These are phyloP conservation scores for Mallotus japonicus DNA, from an alignment of 441 rosid genomes.

Conservation along the genomic window DNA sequence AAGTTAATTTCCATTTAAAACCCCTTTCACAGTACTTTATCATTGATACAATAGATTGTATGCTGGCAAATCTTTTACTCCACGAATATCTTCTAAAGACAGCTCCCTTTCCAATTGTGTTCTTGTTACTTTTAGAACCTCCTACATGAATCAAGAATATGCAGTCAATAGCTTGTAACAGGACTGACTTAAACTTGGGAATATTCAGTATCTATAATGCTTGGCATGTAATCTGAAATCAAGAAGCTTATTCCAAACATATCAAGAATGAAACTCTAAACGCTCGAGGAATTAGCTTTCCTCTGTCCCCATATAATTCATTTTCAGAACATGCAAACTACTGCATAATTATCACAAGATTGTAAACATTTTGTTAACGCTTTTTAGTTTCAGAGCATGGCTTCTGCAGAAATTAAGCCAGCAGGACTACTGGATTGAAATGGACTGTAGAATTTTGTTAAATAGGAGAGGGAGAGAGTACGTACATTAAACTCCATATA, in stretches of 20 bases:
- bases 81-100: conserved; percentile 65
- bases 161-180: background rate
- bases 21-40: background rate
- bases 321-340: too few relatives aligned
- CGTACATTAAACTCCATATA: conserved; percentile 96
- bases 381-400: too few relatives aligned
- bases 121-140: conserved; percentile 73
- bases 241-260: too few relatives aligned
- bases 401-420: too few relatives aligned
- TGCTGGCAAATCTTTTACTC: conserved; percentile 77
- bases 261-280: background rate
- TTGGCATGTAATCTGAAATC: background rate
- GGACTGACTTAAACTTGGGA: background rate
- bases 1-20: background rate
- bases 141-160: conserved; percentile 42
- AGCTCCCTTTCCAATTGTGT: conserved; percentile 83
- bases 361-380: too few relatives aligned
- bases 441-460: background rate
- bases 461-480: conserved; percentile 6
- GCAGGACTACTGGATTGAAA: too few relatives aligned
- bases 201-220: background rate
- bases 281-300: too few relatives aligned
- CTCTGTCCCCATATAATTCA: too few relatives aligned
- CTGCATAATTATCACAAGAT: too few relatives aligned
- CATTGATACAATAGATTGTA: conserved; percentile 66